phyloP scores from a whole-genome alignment of 305 asterid genomes.

The Stenogyne calaminthoides region DNA sequence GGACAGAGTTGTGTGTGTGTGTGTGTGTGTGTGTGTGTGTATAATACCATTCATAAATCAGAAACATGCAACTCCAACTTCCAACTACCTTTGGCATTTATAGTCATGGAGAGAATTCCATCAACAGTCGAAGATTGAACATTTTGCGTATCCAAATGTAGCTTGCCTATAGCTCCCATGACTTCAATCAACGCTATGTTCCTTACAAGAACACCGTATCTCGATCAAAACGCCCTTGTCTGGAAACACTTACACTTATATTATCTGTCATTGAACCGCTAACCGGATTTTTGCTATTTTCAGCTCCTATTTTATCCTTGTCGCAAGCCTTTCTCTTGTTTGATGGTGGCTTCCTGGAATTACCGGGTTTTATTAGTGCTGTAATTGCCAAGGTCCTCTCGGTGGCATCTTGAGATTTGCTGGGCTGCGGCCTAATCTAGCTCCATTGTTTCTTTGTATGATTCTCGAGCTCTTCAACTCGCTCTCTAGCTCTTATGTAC shows the following conservation, averaged over 20 bases:
- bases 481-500: conserved; percentile 73
- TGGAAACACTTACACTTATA: conserved; percentile 46
- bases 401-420: conserved; percentile 49
- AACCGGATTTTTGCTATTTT: conserved; percentile 34
- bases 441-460: conserved; percentile 48
- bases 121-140: conserved; percentile 65
- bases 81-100: conserved; percentile 76
- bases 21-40: too few species aligned
- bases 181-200: conserved; percentile 51
- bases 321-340: conserved; percentile 73
- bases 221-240: conserved; percentile 63
- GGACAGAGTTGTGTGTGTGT: not conserved
- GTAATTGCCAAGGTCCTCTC: conserved; percentile 71
- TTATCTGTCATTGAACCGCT: conserved; percentile 45
- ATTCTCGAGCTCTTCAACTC: conserved; percentile 65
- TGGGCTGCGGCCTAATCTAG: conserved; percentile 41
- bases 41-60: not conserved
- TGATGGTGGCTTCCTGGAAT: conserved; percentile 39
- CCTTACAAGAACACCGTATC: conserved; percentile 64
- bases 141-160: conserved; percentile 54
- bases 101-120: conserved; percentile 58
- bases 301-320: conserved; percentile 40
- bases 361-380: conserved; percentile 43
- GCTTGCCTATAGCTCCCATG: conserved; percentile 54
- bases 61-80: not conserved